phyloP scores from a whole-genome alignment of 1,284 basidiomycete species.

The Tremellales sp. region DNA sequence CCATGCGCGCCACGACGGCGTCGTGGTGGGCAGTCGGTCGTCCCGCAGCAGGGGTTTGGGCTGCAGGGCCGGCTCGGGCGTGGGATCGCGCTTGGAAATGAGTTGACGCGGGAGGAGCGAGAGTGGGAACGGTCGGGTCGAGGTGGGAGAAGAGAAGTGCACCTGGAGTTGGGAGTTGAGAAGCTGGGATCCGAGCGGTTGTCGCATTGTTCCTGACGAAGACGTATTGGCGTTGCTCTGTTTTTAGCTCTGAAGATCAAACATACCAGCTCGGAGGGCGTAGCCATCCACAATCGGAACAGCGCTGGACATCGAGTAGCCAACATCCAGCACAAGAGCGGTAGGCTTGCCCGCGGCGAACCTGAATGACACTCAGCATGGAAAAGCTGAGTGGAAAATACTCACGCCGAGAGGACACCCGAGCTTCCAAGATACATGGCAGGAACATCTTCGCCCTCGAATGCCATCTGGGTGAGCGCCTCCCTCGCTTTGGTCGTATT shows the following conservation, averaged over 20 bases:
- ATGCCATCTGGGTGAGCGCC: conserved; percentile 91
- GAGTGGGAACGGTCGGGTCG: conserved; percentile 33
- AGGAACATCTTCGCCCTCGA: conserved; percentile 90
- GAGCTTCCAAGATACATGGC: conserved; percentile 97
- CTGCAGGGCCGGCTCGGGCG: conserved; percentile 59
- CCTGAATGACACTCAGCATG: conserved; percentile 48
- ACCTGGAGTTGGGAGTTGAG: conserved; percentile 44
- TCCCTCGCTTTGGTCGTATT: conserved; percentile 86
- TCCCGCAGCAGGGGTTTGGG: conserved; percentile 68
- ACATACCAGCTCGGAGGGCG: conserved; percentile 84
- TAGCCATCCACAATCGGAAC: conserved; percentile 98
- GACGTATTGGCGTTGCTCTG: background rate
- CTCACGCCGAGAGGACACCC: conserved; percentile 89
- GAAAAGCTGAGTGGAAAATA: conserved; percentile 13
- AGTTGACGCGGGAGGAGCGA: conserved; percentile 70
- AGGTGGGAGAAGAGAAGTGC: conserved; percentile 34
- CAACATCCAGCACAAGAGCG: conserved; percentile 90
- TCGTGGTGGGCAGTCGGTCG: conserved; percentile 68
- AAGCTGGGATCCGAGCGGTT: conserved; percentile 45
- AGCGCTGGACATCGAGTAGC: conserved; percentile 80
- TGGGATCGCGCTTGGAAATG: conserved; percentile 65
- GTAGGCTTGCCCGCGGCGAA: conserved; percentile 97
- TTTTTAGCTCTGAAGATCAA: too few relatives aligned
- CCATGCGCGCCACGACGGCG: conserved; percentile 74
- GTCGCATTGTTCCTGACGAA: conserved; percentile 48